Evolutionary conservation across 2,329 filamentous ascomycete species (phyloP).

Genomic region (Aureobasidium leucospermi): DNA sequence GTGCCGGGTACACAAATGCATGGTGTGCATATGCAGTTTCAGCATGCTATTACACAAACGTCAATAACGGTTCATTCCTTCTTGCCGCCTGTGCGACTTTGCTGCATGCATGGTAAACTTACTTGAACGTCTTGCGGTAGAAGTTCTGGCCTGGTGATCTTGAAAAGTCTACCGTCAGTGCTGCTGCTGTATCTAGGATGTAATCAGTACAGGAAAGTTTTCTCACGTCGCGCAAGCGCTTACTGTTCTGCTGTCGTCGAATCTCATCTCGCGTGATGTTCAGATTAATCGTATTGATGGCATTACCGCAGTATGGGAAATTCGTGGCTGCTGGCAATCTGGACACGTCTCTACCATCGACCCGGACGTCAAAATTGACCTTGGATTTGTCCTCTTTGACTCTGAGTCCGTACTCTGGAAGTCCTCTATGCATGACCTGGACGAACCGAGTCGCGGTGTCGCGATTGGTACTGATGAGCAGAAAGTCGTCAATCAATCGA

Average conservation of each 20-base stretch:
- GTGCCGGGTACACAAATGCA: constrained; percentile 74
- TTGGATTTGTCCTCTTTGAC: constrained; percentile 75
- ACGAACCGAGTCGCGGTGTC: constrained; percentile 66
- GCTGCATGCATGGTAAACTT: constrained; percentile 19
- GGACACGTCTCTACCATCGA: constrained; percentile 48
- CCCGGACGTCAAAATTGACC: constrained; percentile 66
- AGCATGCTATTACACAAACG: constrained; percentile 45
- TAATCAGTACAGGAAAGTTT: not conserved
- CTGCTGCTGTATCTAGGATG: constrained; percentile 51
- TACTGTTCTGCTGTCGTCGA: constrained; percentile 45
- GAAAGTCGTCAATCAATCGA: constrained; percentile 84
- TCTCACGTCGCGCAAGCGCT: constrained; percentile 24
- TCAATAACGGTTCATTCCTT: constrained; percentile 12
- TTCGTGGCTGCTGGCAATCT: constrained; percentile 33
- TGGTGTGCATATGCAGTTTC: constrained; percentile 75
- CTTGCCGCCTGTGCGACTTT: constrained; percentile 58
- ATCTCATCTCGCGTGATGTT: constrained; percentile 65
- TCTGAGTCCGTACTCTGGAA: constrained; percentile 70
- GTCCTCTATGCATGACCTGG: constrained; percentile 68
- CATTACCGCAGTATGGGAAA: constrained; percentile 88
- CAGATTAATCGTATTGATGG: constrained; percentile 67
- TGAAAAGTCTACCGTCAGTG: constrained; percentile 71
- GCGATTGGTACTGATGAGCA: constrained; percentile 70
- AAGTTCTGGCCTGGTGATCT: constrained; percentile 70
- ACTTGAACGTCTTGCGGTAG: constrained; percentile 65